Base-by-base conservation (phyloP, 225 moss, liverwort and hornwort genomes). In the Straminergon stramineum region DNA sequence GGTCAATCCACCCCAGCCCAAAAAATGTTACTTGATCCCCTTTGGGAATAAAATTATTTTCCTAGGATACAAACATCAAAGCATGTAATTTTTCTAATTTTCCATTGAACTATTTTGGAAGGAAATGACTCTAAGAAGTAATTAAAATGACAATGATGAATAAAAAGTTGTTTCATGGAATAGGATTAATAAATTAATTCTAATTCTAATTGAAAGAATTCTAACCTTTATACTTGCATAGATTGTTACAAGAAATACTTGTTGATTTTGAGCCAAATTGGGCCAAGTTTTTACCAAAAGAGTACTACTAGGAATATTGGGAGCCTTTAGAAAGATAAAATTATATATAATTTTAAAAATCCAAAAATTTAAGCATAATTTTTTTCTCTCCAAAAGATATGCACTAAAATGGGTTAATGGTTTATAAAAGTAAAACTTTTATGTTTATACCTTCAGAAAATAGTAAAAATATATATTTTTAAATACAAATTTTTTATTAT, bases 351-450 rank as follows among this genome's bases (percentile, higher is more conserved):
- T 45, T 45, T 45, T 45, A 45, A 45, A 45, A 45, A 45, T 45
- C 6, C 2, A 32, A 5, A 68, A 37, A 13, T 69, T 69, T 0
- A 69, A 69, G n/a, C n/a, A n/a, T 39, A 23, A 23, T 23, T 23
- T 13, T 8, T 69, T 23, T n/a, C 3, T 7, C 23, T 39, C 7
- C 4, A 1, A n/a, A 39, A 0, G 2, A 13, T 69, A 7, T n/a
- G 23, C 39, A 39, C 13, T n/a, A 39, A n/a, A n/a, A 69, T 39
- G 12, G 13, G 13, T n/a, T 5, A 69, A 7, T n/a, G 7, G 12
- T n/a, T 69, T 35, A 10, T 6, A 13, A 22, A 39, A 69, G 7
- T 7, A 13, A 39, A 39, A 0, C 1, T 70, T 39, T 39, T 2
- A 39, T 23, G 14, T 23, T 39, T 39, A 8, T 13, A 39, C 4